Percentiles rank a stretch among this genome's conserved stretches.
These are phyloP conservation scores for Elsinoe perseae DNA, from an alignment of 2,329 filamentous ascomycete species.

Conservation along the genomic window DNA sequence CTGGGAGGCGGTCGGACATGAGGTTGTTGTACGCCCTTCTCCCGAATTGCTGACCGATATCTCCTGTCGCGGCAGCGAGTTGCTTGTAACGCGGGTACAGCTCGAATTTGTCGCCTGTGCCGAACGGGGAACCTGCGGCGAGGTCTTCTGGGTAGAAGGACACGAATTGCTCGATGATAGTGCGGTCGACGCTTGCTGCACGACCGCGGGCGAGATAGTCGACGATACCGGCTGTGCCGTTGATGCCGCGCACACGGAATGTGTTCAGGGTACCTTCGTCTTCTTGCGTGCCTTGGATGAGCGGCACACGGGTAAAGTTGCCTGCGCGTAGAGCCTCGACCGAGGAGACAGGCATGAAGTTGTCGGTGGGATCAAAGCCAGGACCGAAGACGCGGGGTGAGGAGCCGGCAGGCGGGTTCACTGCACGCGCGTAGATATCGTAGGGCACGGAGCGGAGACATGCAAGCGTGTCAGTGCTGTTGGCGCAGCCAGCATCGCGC, in stretches of 20 bases:
- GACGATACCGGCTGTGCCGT: constrained; percentile 50
- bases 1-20: constrained; percentile 37
- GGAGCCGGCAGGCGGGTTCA: neutral
- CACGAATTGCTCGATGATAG: neutral
- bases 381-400: neutral
- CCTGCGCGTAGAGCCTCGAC: constrained; percentile 39
- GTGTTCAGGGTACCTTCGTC: constrained; percentile 71
- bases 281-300: constrained; percentile 66
- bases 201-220: constrained; percentile 54
- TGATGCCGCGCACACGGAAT: constrained; percentile 61
- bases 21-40: constrained; percentile 19
- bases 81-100: constrained; percentile 71
- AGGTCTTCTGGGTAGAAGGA: constrained; percentile 47
- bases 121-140: constrained; percentile 61
- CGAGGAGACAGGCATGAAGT: neutral
- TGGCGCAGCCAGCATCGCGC: constrained; percentile 38
- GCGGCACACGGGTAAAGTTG: constrained; percentile 51
- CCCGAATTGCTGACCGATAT: constrained; percentile 40
- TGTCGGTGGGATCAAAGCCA: neutral
- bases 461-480: constrained; percentile 36
- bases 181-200: neutral
- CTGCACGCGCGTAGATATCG: neutral
- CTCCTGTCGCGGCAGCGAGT: constrained; percentile 64
- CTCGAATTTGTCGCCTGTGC: constrained; percentile 59
- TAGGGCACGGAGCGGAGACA: constrained; percentile 33